Evolutionary conservation across 1,139 yeast species (phyloP).

Genomic region (Meyerozyma elateridarum): DNA sequence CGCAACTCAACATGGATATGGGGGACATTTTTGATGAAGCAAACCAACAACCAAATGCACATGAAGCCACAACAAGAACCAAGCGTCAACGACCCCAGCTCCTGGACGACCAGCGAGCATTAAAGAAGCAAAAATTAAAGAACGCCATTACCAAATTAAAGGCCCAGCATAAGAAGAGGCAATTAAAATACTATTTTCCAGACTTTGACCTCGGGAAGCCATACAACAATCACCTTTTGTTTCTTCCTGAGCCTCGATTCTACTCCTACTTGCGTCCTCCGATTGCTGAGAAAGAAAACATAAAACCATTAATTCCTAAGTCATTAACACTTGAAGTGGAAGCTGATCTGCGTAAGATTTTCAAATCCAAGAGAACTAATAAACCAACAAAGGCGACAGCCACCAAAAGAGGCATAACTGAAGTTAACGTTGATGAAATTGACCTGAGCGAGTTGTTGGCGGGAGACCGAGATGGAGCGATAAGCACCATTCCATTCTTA

Average conservation of each 20-base stretch:
- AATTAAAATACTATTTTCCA: slow-evolving; percentile 55
- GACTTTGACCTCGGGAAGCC: slow-evolving; percentile 52
- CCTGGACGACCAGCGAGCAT: slow-evolving; percentile 17
- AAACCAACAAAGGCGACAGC: slow-evolving; percentile 2
- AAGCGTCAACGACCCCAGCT: slow-evolving; percentile 19
- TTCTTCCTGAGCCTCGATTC: slow-evolving; percentile 57
- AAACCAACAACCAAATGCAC: slow-evolving; percentile 13
- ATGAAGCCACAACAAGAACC: slow-evolving; percentile 9
- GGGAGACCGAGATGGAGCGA: slow-evolving; percentile 17
- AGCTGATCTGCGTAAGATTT: slow-evolving; percentile 40
- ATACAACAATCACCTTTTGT: slow-evolving; percentile 62
- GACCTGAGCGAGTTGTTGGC: slow-evolving; percentile 24
- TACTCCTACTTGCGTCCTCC: slow-evolving; percentile 51
- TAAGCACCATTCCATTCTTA: slow-evolving; percentile 29
- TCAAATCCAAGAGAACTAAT: slow-evolving; percentile 27
- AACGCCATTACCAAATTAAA: slow-evolving; percentile 31
- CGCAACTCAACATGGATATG: slow-evolving; percentile 28
- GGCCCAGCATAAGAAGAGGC: slow-evolving; percentile 27
- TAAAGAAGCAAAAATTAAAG: slow-evolving; percentile 23
- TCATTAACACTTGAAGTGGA: slow-evolving; percentile 46
- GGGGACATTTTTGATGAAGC: slow-evolving; percentile 32
- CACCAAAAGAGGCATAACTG: slow-evolving; percentile 12
- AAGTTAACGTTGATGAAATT: slow-evolving; percentile 30
- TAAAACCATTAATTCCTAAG: slow-evolving; percentile 60
- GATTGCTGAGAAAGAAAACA: slow-evolving; percentile 28